Base-by-base conservation (phyloP, 306 rosid genomes). In the Pterocarpus santalinus region DNA sequence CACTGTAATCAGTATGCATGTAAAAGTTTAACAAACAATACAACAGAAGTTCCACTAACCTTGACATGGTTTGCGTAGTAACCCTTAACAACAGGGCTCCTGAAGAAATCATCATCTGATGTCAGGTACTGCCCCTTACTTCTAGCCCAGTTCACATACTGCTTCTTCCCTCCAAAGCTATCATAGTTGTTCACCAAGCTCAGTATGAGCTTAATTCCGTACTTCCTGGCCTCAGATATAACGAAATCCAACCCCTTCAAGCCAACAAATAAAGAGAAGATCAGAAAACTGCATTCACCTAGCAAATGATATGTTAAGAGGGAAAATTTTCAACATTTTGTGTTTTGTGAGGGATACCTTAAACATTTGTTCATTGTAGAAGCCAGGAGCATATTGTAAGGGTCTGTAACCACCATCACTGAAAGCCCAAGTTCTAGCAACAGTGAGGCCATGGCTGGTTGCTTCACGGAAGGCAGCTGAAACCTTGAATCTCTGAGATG, bases 341-440 rank as follows among this genome's bases (percentile, higher is more conserved):
- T 4, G 46, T 5, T 6, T 51, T 7, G 32, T 39, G 61, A 76
- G 44, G 63, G 55, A 63, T 55, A 94, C 98, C 91, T 88, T 84
- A 81, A 95, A 95, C 88, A 80, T 88, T 80, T 92, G 92, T 65
- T 95, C 97, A 76, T 95, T 91, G 69, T 95, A 92, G 81, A 76
- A 91, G 78, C 98, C 98, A 78, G 98, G 97, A 51, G 97, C 83
- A 78, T 82, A 87, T 75, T 95, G 97, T 12, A 95, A 89, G 39
- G 98, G 89, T 38, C 91, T 91, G 73, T 94, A 91, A 43, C 94
- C 98, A 7, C 97, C 97, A 81, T 95, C 98, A 80, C 94, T 90
- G 79, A 95, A 95, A 16, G 97, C 98, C 97, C 98, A 95, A 86
- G 97, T 92, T 89, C 98, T 92, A 28, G 97, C 97, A 65, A 95